Evolutionary conservation across 495 filamentous ascomycete genomes (phyloP), one percentile per base, ranked within the genome.

Genomic region (Niebla homalea): DNA sequence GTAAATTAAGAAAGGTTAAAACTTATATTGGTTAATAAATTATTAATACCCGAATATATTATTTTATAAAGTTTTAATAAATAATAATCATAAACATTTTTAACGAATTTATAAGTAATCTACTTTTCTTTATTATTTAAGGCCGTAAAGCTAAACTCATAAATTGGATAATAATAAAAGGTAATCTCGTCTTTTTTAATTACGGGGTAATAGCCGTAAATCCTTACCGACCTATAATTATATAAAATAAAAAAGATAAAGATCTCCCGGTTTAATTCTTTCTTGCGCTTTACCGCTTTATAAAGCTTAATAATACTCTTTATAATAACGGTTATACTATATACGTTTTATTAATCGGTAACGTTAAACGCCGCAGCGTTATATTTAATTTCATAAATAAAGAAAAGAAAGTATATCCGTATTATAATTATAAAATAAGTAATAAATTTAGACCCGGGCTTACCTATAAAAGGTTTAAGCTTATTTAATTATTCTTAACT

Each of bases 231-330:
- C 16, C 48, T 20, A 35, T 70, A 48, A 50, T 72, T 55, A 53
- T 72, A 65, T 11, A 59, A 29, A 48, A 73, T 58, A 12, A 64
- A 70, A 60, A 72, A 72, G 37, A 59, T 52, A 51, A 68, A 59
- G 26, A 70, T 66, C 53, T 68, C 52, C 43, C 58, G 60, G 51
- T 72, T 26, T 36, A 71, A 49, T 55, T 71, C 63, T 20, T 60
- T 43, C 51, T 67, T 52, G 35, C 64, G 67, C 18, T 57, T 54
- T 4, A 68, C 60, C 6, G 25, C 5, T 38, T 48, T 42, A 38
- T 59, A 64, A 40, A 72, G 63, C 46, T 69, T 61, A 23, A 66
- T 57, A 18, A 70, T 41, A 38, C 37, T 64, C 18, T 62, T 57
- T 40, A 69, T 61, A 11, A 66, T 61, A 46, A 71, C 20, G 20